Base-by-base conservation (phyloP, 768 basidiomycete species). In the Lanmaoa pseudosensibilis region DNA sequence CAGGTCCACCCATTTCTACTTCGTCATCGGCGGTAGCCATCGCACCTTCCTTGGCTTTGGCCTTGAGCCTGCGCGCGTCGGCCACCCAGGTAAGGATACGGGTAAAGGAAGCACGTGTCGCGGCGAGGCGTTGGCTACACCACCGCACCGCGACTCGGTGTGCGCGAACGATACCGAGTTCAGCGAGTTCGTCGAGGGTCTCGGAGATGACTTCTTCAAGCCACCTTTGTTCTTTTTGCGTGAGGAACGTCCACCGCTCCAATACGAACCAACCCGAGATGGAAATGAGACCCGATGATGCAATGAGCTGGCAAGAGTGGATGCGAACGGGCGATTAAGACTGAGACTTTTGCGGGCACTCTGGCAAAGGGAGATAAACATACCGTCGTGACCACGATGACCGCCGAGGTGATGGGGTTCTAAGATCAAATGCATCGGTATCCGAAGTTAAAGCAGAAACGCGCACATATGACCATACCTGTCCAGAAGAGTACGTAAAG, bases 311-410 rank as follows among this genome's bases (percentile, higher is more conserved):
- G 23, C 1, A 9, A 45, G 18, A 34, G 23, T 12, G 18, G 23
- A 32, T 46, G 11, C 21, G 9, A 23, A 18, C 2, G 7, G 25
- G 36, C 5, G n/a, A 11, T 15, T 25, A 18, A 38, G 45, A 25
- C 25, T 30, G 11, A 49, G 54, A 40, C 30, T 8, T 21, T 39
- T 21, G 18, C 30, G 0, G 5, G 27, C 41, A 34, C 10, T 36
- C 23, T 1, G 16, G 3, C 1, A 37, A 39, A 43, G 16, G 1
- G 39, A 33, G 15, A 36, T 34, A 27, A 27, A 61, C 71, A n/a
- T 62, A 72, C 71, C 25, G 90, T 91, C 65, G 88, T 80, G 34
- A 90, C 79, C 3, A 90, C 85, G 15, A 88, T 90, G 52, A 91
- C 75, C 3, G 81, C 84, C 33, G 83, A 85, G 0, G 88, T 89